Conservation (phyloP, 2,329 filamentous ascomycete genomes). For the Tricladium varicosporioides region DNA sequence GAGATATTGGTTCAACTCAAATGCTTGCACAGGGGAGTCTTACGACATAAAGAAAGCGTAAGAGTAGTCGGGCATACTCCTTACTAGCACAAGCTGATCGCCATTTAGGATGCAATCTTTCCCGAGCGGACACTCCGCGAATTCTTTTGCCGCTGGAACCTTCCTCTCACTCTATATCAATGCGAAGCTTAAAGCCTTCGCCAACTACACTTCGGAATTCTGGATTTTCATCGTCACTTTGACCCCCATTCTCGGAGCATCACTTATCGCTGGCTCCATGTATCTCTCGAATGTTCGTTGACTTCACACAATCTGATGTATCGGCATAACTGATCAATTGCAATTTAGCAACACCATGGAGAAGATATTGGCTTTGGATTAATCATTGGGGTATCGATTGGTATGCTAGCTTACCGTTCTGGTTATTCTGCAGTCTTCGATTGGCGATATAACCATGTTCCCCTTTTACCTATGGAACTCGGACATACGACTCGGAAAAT, state of each 20-base stretch:
- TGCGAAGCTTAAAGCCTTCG: slow-evolving; percentile 71
- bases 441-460: slow-evolving; percentile 53
- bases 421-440: slow-evolving; percentile 65
- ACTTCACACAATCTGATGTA: too few relatives aligned
- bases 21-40: slow-evolving; percentile 59
- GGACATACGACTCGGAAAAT: too few relatives aligned
- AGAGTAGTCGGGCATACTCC: background rate
- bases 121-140: slow-evolving; percentile 70
- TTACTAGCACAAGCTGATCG: background rate
- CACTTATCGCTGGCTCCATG: slow-evolving; percentile 63
- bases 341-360: slow-evolving; percentile 63
- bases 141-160: slow-evolving; percentile 67
- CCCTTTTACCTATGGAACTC: slow-evolving; percentile 10
- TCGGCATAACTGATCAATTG: background rate
- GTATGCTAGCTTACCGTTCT: slow-evolving; percentile 63
- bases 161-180: slow-evolving; percentile 72
- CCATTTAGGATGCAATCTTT: slow-evolving; percentile 55
- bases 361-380: slow-evolving; percentile 66
- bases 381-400: slow-evolving; percentile 60
- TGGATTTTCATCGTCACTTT: slow-evolving; percentile 68
- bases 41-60: slow-evolving; percentile 49
- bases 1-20: slow-evolving; percentile 63
- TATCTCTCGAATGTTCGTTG: slow-evolving; percentile 45
- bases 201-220: slow-evolving; percentile 67
- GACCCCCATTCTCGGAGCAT: slow-evolving; percentile 62